Base-by-base conservation (phyloP, 208 protist species). In the Acanthamoeba healyi region DNA sequence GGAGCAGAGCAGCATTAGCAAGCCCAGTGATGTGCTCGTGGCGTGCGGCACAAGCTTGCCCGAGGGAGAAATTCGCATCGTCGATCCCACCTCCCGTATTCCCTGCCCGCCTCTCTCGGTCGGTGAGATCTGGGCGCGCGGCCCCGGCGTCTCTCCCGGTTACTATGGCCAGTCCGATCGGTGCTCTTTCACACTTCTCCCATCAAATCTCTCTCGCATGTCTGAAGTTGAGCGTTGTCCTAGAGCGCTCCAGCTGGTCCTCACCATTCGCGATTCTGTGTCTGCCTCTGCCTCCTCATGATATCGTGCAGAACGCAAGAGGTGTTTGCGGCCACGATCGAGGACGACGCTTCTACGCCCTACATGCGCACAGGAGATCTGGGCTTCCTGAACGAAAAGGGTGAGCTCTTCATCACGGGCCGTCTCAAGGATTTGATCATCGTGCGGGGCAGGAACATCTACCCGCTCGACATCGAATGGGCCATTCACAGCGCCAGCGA, bases 341-440 rank as follows among this genome's bases (percentile, higher is more conserved):
- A 44, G 36, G 77, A 24, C 26, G 49, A 54, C 38, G 34, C 70
- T 7, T 61, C 54, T 10, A 9, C 54, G 63, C 29, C 29, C 10
- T 94, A 63, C 49, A 38, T 94, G 58, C 89, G 49, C 70, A 94
- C 89, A 19, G 89, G 89, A 7, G 89, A 94, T 32, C 40, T 94
- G 24, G 70, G 89, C n/a, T 54, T 82, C 89, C n/a, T 94, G 36
- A 49, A 94, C 70, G 89, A 94, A 42, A n/a, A 46, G 34, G 89
- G 89, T 38, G 38, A 82, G 44, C 49, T 82, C 19, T 94, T 84
- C 65, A 34, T 94, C 29, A 63, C 49, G 58, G 89, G 49, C 15
- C 95, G 98, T 61, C 89, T 98, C 34, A 98, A 98, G 94, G 98
- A 98, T 84, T 95, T 98, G 40, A 98, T 98, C 93, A 98, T 86